Conservation (phyloP, 495 filamentous ascomycete genomes). For the Cladorrhinum samala region DNA sequence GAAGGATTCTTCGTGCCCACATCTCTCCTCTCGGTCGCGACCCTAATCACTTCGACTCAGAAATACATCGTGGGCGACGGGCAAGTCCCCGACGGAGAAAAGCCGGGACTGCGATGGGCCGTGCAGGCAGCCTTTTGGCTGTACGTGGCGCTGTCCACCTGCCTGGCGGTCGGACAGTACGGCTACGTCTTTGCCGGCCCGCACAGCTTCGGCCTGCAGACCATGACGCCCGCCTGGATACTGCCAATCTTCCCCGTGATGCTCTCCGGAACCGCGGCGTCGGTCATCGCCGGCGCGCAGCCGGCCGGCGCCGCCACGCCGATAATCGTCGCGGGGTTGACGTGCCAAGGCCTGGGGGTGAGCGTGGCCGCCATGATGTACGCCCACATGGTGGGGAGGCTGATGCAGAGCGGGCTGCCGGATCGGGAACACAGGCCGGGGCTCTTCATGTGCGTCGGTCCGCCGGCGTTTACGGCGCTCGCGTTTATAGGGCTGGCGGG, state of each 20-base stretch:
- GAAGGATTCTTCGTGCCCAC: conserved; percentile 66
- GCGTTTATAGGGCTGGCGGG: conserved; percentile 26
- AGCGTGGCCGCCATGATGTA: conserved; percentile 49
- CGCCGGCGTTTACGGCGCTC: conserved; percentile 55
- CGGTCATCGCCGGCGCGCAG: conserved; percentile 39
- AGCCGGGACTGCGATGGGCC: conserved; percentile 25
- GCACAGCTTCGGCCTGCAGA: conserved; percentile 30
- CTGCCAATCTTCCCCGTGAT: conserved; percentile 54
- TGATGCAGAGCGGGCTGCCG: conserved; percentile 56
- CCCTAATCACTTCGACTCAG: conserved; percentile 55
- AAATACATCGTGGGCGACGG: conserved; percentile 48
- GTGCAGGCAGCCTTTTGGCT: conserved; percentile 49
- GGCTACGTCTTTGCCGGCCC: conserved; percentile 40
- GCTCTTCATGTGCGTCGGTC: conserved; percentile 68
- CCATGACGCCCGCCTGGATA: conserved; percentile 53
- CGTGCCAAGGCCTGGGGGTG: conserved; percentile 50
- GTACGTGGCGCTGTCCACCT: conserved; percentile 40
- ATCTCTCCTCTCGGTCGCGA: conserved; percentile 60
- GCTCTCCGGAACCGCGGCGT: conserved; percentile 48
- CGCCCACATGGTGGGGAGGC: conserved; percentile 53
- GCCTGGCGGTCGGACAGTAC: conserved; percentile 48
- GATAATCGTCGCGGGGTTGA: conserved; percentile 46
- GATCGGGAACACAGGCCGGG: conserved; percentile 46
- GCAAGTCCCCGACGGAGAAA: conserved; percentile 27
- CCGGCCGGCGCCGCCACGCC: conserved; percentile 32